phyloP scores from a whole-genome alignment of 768 basidiomycete genomes.

The Tulasnella calospora region DNA sequence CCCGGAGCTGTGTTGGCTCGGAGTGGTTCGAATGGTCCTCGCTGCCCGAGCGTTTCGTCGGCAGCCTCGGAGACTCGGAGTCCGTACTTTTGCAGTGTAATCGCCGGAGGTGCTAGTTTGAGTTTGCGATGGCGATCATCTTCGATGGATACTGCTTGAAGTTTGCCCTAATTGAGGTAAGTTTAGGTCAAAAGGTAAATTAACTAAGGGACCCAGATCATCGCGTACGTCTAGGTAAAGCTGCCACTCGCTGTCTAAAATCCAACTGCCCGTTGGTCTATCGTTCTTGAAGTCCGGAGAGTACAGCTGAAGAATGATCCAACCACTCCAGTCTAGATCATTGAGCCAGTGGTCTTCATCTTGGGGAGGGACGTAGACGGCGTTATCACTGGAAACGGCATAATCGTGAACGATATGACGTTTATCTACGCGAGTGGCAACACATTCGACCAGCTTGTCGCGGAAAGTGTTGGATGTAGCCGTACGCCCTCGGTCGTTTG shows the following conservation, averaged over 20 bases:
- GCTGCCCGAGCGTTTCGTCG: background rate
- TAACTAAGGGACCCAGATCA: background rate
- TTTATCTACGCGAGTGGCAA: constrained; percentile 7
- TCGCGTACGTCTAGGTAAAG: constrained; percentile 3
- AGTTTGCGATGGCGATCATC: background rate
- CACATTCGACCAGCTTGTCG: background rate
- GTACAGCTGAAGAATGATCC: constrained; percentile 2
- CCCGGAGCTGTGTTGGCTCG: background rate
- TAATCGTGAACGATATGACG: constrained; percentile 13
- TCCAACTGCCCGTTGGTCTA: background rate
- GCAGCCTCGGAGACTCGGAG: background rate
- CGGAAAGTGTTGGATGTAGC: background rate
- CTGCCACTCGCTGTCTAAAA: constrained; percentile 5
- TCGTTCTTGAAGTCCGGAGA: constrained; percentile 8
- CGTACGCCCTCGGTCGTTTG: background rate
- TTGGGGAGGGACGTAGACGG: background rate
- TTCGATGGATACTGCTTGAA: background rate
- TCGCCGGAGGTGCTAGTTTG: background rate
- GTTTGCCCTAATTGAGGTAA: background rate
- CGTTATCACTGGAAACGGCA: background rate
- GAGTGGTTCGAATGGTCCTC: background rate
- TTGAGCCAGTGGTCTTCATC: background rate
- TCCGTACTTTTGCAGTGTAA: background rate
- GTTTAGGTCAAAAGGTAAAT: background rate
- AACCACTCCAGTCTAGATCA: background rate